Evolutionary conservation across 1,284 basidiomycete genomes (phyloP), one percentile per base, ranked within the genome.

Genomic region (Ustilago lituana): DNA sequence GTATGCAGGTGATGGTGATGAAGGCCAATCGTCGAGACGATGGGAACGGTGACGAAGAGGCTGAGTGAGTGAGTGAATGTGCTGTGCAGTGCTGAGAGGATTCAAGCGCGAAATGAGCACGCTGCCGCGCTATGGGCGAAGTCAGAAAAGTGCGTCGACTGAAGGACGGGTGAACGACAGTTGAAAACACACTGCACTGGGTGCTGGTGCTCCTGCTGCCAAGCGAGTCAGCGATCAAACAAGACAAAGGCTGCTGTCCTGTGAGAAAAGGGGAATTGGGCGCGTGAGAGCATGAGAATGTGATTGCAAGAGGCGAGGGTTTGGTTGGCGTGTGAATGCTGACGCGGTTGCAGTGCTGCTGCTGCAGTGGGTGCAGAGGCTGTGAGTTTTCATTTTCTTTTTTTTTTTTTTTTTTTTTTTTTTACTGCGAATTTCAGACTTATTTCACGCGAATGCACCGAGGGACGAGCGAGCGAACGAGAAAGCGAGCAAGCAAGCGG

Each of bases 111-210:
- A n/a, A n/a, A n/a, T n/a, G n/a, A n/a, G n/a, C n/a, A n/a, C n/a
- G n/a, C n/a, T n/a, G n/a, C n/a, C n/a, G n/a, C n/a, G n/a, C n/a
- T n/a, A n/a, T n/a, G n/a, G n/a, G 26, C 17, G 19, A 23, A 31
- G 29, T n/a, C 17, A 27, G 2, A 24, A n/a, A 50, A 32, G 29
- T 50, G 48, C 48, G 48, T 51, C 20, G 31, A 51, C 31, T 38
- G n/a, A 39, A 29, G 19, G 7, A 14, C 5, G 19, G 20, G 19
- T n/a, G n/a, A n/a, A n/a, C n/a, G n/a, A n/a, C n/a, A n/a, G n/a
- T n/a, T n/a, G n/a, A n/a, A n/a, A n/a, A n/a, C n/a, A n/a, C n/a
- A n/a, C n/a, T n/a, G n/a, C n/a, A n/a, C n/a, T n/a, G n/a, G n/a
- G n/a, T n/a, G n/a, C n/a, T n/a, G n/a, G n/a, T n/a, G n/a, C n/a